Base-by-base conservation (phyloP, 805 yeast species). In the Sugiyamaella qingdaonensis region DNA sequence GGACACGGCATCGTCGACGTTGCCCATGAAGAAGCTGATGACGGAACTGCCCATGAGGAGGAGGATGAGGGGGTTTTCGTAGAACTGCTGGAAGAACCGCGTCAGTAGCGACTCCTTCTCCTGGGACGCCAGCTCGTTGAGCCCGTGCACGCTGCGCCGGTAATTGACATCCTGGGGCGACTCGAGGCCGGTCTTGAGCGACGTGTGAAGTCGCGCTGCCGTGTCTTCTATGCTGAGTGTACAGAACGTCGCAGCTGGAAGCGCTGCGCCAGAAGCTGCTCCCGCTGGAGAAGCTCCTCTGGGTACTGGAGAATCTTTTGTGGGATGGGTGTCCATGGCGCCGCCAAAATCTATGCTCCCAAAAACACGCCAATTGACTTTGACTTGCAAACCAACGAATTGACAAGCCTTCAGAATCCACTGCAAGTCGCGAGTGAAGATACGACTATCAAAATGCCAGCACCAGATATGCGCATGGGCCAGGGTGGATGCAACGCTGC, bases 1-100 rank as follows among this genome's bases (percentile, higher is more conserved):
- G 60, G 94, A 84, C n/a, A 94, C 74, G 1, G 98, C 96, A 68
- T 94, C 99, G 67, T 94, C 97, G 32, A 82, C 81, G 70, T 94
- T 94, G n/a, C 97, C 96, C 95, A 94, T 88, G 62, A 88, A 69
- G 60, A 92, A 87, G 57, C 95, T 84, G 34, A 94, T 77, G 1
- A 78, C 79, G 0, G 99, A 97, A 0, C 97, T 89, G 0, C 94
- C 97, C 39, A 91, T 87, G 62, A 94, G 77, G 54, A 94, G 73
- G 60, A 94, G 73, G 59, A 94, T 92, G 71, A 94, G 76, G 21
- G 97, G 97, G 70, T 94, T 96, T 61, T 87, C 91, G 63, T 88
- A 84, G 64, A 94, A 94, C 52, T 85, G 88, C 55, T 84, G 75
- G 9, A 89, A 49, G 62, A 94, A 94, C 68, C 88, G 86, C 71